Evolutionary conservation across 768 basidiomycete species (phyloP), one percentile per base, ranked within the genome.

Genomic region (Serendipita sp.): DNA sequence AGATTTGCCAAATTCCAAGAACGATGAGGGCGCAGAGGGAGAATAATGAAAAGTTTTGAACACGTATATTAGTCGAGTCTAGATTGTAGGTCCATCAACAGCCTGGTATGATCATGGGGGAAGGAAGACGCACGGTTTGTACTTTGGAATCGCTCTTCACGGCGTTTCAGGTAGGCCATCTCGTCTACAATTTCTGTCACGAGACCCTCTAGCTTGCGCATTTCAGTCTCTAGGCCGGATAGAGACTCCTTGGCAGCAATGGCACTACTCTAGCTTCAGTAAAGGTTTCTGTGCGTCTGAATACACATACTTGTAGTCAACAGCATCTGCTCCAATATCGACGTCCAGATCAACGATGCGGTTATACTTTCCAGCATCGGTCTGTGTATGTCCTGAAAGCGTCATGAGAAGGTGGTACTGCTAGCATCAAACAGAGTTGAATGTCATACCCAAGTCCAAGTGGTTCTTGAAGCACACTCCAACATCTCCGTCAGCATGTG

Each of bases 171-270:
- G 75, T 95, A 98, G 5, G 82, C 81, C 77, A 97, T 79, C 74
- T 99, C 94, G 69, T 97, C 94, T 13, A 87, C 83, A 62, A 99
- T 84, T 76, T 98, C 96, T 72, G 93, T 91, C 40, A 93, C 88
- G 13, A 97, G 74, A 0, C 91, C 94, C 73, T 99, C 96, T 2
- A 99, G 79, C 71, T 98, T 98, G 44, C 93, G 84, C 94, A 98
- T 97, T 74, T 98, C 96, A 0, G 91, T 94, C 75, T 99, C 96
- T 18, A 99, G 82, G 0, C 88, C 88, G 3, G 92, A 96, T 0
- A 98, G 78, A 0, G 91, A 93, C 73, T 99, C 96, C 73, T 97
- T 94, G 75, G 96, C 97, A 8, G 96, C 96, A 73, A 98, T 99
- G 29, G 96, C 96, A 69, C 93, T 96, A 70, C 43, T 64, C 18